phyloP scores from a whole-genome alignment of 371 early-diverging fungal genomes.

The Rhizomucor pusillus region DNA sequence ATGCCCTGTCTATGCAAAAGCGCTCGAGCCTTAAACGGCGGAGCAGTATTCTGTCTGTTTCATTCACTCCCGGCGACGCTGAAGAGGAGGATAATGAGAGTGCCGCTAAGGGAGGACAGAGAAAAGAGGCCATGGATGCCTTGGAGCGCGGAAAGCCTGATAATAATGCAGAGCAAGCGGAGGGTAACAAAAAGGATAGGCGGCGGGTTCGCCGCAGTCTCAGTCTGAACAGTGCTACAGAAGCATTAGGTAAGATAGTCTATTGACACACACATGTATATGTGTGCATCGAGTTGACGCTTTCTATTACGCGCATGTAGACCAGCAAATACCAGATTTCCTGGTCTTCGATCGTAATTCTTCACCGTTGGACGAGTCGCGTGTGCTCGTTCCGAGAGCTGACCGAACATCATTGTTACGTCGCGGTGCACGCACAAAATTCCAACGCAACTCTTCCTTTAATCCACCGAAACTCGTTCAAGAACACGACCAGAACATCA shows the following conservation, averaged over 20 bases:
- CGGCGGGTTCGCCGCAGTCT: conserved; percentile 41
- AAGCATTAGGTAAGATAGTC: conserved; percentile 33
- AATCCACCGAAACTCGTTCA: conserved; percentile 1
- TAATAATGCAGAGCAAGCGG: background rate
- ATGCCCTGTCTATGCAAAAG: conserved; percentile 32
- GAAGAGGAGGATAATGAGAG: conserved; percentile 23
- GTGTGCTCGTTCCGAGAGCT: conserved; percentile 44
- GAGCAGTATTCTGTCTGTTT: conserved; percentile 50
- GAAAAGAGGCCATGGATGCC: conserved; percentile 12
- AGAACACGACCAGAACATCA: background rate
- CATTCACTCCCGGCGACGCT: conserved; percentile 42
- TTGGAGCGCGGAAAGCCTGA: conserved; percentile 10
- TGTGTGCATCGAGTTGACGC: too few relatives aligned
- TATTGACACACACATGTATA: too few relatives aligned
- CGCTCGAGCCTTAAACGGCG: conserved; percentile 34
- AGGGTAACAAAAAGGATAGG: conserved; percentile 3
- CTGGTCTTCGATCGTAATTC: conserved; percentile 51
- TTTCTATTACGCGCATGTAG: conserved; percentile 5
- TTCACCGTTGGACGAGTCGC: conserved; percentile 45
- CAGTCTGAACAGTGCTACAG: conserved; percentile 18
- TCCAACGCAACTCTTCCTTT: conserved; percentile 44
- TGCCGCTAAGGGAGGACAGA: conserved; percentile 6
- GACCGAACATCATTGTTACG: conserved; percentile 42
- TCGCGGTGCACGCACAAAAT: conserved; percentile 51
- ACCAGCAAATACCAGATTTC: conserved; percentile 32